These are phyloP conservation scores for Cucumis cinereus DNA, from an alignment of 306 rosid species.

Conservation along the genomic window DNA sequence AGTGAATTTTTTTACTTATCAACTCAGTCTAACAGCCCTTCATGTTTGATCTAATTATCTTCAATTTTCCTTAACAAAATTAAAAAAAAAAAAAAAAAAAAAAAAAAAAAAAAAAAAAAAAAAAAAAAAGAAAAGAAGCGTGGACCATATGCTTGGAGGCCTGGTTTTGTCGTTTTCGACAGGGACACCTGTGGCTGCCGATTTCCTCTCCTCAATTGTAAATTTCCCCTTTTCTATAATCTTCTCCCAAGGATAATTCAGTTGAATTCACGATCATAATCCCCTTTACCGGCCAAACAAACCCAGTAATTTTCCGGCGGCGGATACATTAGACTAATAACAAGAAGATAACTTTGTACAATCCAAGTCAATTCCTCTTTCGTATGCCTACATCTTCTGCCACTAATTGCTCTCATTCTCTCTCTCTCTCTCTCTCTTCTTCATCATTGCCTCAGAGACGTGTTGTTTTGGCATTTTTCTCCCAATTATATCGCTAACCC, in stretches of 20 bases:
- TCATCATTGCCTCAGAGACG: background rate
- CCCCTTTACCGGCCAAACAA: background rate
- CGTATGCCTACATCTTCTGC: background rate
- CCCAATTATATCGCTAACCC: background rate
- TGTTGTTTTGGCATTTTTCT: background rate
- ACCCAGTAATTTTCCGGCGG: background rate
- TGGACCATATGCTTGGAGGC: background rate
- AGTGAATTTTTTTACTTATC: too few relatives aligned
- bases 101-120: too few relatives aligned
- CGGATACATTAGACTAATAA: background rate
- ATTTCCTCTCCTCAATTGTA: background rate
- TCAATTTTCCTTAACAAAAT: too few relatives aligned
- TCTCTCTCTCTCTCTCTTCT: background rate
- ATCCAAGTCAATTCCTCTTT: background rate
- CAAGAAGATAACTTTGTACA: background rate
- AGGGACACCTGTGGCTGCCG: background rate
- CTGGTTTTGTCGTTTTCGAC: background rate
- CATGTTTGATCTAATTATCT: too few relatives aligned
- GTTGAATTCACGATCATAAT: background rate
- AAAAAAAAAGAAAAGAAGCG: background rate
- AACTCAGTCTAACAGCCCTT: too few relatives aligned
- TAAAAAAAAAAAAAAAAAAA: background rate
- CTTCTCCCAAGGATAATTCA: background rate
- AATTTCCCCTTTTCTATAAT: background rate
- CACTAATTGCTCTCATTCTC: background rate